These are phyloP conservation scores for Podospora bellae-mahoneyi DNA, from an alignment of 495 filamentous ascomycete species.

Conservation along the genomic window DNA sequence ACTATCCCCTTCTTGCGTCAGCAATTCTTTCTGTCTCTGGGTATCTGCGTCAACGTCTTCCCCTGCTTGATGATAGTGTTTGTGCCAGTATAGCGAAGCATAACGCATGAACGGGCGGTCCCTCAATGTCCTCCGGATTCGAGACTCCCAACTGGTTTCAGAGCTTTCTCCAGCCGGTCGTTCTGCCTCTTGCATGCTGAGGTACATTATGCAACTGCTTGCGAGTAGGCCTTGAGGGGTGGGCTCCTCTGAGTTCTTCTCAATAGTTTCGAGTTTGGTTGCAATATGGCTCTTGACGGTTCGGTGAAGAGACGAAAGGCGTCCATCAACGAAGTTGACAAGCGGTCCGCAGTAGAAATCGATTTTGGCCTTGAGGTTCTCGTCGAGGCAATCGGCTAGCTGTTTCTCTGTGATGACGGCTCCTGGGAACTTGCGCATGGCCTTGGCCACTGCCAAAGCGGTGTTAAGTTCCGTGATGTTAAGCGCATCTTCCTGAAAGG, in stretches of 20 bases:
- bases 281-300: not conserved
- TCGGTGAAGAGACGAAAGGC: not conserved
- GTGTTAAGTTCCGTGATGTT: not conserved
- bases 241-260: not conserved
- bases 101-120: not conserved
- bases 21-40: not conserved
- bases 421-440: not conserved
- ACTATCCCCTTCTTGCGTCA: not conserved
- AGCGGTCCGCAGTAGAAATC: not conserved
- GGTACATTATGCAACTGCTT: not conserved
- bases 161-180: not conserved
- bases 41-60: not conserved
- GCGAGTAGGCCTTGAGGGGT: not conserved
- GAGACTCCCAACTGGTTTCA: not conserved
- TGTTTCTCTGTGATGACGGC: not conserved
- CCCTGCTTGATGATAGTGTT: not conserved
- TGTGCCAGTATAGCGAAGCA: not conserved
- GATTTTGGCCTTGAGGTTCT: not conserved
- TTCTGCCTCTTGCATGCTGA: not conserved
- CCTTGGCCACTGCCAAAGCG: not conserved
- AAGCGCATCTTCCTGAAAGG: not conserved
- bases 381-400: not conserved
- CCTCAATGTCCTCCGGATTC: not conserved
- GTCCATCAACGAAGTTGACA: not conserved
- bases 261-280: not conserved